Evolutionary conservation across 306 rosid species (phyloP).

Genomic region (Gleditsia sinensis): DNA sequence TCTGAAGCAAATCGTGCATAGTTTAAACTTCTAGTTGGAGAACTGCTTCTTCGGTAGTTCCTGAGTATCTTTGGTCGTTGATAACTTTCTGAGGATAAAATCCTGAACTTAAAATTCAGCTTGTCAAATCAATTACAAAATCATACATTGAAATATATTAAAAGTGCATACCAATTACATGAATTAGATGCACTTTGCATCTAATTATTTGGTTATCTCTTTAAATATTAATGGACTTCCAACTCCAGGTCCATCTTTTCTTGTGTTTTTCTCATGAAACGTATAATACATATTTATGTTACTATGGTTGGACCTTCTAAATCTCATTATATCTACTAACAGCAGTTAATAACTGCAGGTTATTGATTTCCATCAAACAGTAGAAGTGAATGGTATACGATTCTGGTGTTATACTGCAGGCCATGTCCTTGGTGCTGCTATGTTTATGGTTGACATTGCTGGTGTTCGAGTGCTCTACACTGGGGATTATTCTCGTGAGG

Average conservation of each 20-base stretch:
- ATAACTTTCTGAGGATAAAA: no score
- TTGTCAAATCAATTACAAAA: no score
- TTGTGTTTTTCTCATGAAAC: neutral
- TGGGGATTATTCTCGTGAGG: constrained; percentile 99
- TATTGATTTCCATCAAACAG: constrained; percentile 93
- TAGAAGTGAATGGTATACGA: constrained; percentile 88
- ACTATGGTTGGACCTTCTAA: neutral
- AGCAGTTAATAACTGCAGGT: constrained; percentile 57
- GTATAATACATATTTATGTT: neutral
- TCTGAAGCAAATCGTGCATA: no score
- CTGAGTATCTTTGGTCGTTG: no score
- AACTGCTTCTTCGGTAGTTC: no score
- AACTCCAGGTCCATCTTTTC: neutral
- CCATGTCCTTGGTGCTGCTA: constrained; percentile 99
- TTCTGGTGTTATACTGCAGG: constrained; percentile 99
- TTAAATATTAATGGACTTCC: neutral
- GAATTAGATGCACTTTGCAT: no score
- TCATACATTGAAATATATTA: no score
- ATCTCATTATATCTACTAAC: constrained; percentile 25
- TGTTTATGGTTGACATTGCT: constrained; percentile 99
- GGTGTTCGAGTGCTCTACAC: constrained; percentile 92
- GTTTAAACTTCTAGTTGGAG: no score
- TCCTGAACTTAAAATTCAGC: no score
- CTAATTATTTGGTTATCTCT: no score
- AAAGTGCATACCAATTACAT: no score